A percentile compares a stretch with the other conserved stretches of the same genome.
These are phyloP conservation scores for Colletotrichum sp. DNA, from an alignment of 2,329 filamentous ascomycete genomes.

Conservation along the genomic window DNA sequence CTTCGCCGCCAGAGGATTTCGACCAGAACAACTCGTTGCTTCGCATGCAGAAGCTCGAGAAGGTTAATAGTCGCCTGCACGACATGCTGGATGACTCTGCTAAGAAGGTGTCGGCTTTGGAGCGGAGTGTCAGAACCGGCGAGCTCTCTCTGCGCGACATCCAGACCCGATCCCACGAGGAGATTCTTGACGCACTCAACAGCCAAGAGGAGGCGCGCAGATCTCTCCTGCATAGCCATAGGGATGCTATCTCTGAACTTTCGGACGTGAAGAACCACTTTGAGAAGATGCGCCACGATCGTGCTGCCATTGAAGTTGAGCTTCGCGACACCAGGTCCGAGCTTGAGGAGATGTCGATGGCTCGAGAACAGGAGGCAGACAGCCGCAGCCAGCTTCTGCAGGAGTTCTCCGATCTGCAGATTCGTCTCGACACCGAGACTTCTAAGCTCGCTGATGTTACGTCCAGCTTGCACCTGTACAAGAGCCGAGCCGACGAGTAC, in stretches of 20 bases:
- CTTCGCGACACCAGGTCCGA: slow-evolving; percentile 85
- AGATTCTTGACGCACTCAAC: slow-evolving; percentile 90
- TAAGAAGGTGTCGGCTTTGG: slow-evolving; percentile 88
- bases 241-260: slow-evolving; percentile 83
- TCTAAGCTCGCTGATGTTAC: slow-evolving; percentile 85
- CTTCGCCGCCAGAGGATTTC: slow-evolving; percentile 63
- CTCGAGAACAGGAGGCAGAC: slow-evolving; percentile 85
- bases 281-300: slow-evolving; percentile 84
- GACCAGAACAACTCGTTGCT: slow-evolving; percentile 81
- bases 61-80: slow-evolving; percentile 89
- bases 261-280: slow-evolving; percentile 86
- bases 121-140: slow-evolving; percentile 84
- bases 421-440: slow-evolving; percentile 86
- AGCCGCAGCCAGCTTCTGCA: slow-evolving; percentile 88
- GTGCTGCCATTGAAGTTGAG: slow-evolving; percentile 82
- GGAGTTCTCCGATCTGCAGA: slow-evolving; percentile 93
- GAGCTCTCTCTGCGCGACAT: slow-evolving; percentile 90
- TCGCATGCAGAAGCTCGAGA: slow-evolving; percentile 88
- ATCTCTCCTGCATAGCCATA: slow-evolving; percentile 82
- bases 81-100: slow-evolving; percentile 94
- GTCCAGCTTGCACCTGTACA: slow-evolving; percentile 87
- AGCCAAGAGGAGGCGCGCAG: slow-evolving; percentile 90
- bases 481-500: slow-evolving; percentile 91
- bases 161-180: slow-evolving; percentile 91
- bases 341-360: slow-evolving; percentile 77